Evolutionary conservation across 306 rosid genomes (phyloP).

Genomic region (Dicorynia guianensis): DNA sequence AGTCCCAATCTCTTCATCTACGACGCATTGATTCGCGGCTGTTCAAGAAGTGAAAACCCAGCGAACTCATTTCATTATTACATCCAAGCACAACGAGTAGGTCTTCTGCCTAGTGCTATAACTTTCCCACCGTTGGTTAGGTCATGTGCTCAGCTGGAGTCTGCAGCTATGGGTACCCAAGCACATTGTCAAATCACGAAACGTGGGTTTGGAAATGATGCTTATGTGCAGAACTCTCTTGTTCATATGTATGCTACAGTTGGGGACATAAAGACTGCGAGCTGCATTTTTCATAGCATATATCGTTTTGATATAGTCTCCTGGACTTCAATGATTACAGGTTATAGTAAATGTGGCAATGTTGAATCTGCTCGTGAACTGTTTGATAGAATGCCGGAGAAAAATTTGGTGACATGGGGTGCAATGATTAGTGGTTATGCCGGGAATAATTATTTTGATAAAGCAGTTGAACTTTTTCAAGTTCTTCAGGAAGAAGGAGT

Average conservation of each 20-base stretch:
- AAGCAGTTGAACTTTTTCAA: conserved; percentile 43
- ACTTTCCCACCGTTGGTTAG: conserved; percentile 53
- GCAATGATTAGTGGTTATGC: conserved; percentile 54
- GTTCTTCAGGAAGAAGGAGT: conserved; percentile 44
- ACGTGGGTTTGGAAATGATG: conserved; percentile 47
- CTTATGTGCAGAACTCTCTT: conserved; percentile 45
- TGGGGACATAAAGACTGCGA: conserved; percentile 44
- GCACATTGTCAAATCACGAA: conserved; percentile 46
- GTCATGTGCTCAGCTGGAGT: conserved; percentile 43
- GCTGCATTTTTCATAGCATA: conserved; percentile 38
- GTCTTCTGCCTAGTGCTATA: conserved; percentile 47
- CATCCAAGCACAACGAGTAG: conserved; percentile 43
- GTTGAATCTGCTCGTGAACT: conserved; percentile 48
- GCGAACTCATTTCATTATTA: conserved; percentile 46
- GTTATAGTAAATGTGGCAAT: conserved; percentile 45
- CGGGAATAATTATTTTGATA: conserved; percentile 40
- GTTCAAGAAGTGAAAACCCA: conserved; percentile 43
- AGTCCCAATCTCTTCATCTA: conserved; percentile 54
- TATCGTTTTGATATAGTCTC: conserved; percentile 43
- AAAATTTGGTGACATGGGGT: conserved; percentile 58
- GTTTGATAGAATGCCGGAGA: conserved; percentile 53
- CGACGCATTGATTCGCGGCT: conserved; percentile 50
- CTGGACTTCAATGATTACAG: conserved; percentile 54
- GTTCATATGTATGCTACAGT: conserved; percentile 48
- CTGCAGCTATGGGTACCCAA: conserved; percentile 43